A percentile compares a stretch with the other conserved stretches of the same genome.
Conservation (phyloP, 352 stramenopile species). For the Pythium coloratum region DNA sequence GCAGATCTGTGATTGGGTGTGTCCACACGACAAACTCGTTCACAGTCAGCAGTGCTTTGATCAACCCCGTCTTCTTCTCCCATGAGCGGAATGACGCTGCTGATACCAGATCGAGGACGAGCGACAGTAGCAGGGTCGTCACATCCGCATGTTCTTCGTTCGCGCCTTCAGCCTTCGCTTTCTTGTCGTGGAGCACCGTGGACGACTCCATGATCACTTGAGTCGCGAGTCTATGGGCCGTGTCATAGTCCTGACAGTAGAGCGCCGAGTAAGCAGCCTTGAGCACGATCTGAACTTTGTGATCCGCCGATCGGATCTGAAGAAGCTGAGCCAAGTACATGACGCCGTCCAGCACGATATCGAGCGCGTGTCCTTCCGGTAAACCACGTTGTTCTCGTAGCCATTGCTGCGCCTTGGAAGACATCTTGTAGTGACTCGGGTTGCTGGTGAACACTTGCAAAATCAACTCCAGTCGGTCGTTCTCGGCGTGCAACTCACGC, state of each 20-base stretch:
- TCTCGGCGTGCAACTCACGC: conserved; percentile 21
- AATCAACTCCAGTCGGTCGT: conserved; percentile 41
- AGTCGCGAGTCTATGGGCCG: conserved; percentile 48
- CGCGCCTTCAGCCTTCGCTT: conserved; percentile 7
- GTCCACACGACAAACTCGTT: conserved; percentile 33
- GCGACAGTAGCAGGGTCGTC: conserved; percentile 48
- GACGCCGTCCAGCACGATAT: conserved; percentile 42
- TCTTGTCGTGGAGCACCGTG: conserved; percentile 2
- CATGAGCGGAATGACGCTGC: conserved; percentile 61
- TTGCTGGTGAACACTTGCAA: conserved; percentile 60
- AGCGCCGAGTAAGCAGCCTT: conserved; percentile 68
- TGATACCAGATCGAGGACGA: conserved; percentile 68
- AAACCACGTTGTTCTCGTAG: conserved; percentile 26
- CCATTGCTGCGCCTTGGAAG: conserved; percentile 44
- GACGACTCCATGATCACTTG: conserved; percentile 33
- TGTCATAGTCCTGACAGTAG: conserved; percentile 68
- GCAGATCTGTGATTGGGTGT: conserved; percentile 49
- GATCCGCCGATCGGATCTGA: conserved; percentile 36
- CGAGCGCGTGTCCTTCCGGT: conserved; percentile 6
- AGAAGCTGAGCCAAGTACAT: conserved; percentile 55
- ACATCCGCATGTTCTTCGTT: conserved; percentile 14
- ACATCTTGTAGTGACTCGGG: conserved; percentile 65
- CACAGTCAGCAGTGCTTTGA: conserved; percentile 12
- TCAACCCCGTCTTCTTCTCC: conserved; percentile 44
- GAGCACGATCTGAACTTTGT: conserved; percentile 44